Percentiles rank a stretch among this genome's conserved stretches.
phyloP scores from a whole-genome alignment of 208 protist genomes.

The Jaenimonas drosophilae region DNA sequence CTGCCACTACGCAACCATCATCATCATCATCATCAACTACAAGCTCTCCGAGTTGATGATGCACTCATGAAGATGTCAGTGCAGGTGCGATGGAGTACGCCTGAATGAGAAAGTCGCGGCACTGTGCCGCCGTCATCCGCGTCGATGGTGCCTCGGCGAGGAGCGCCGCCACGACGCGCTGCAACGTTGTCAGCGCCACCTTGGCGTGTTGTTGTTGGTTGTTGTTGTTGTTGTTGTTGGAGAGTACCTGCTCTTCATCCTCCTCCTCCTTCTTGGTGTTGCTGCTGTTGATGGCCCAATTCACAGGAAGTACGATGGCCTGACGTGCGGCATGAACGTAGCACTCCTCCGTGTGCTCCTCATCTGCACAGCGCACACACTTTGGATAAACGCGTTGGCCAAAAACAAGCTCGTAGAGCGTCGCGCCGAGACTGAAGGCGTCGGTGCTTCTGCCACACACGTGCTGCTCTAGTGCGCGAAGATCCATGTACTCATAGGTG shows the following conservation, averaged over 20 bases:
- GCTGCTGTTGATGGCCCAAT: background rate
- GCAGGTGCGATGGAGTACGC: constrained; percentile 32
- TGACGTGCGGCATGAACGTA: constrained; percentile 48
- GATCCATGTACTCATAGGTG: constrained; percentile 87
- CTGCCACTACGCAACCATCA: too few species aligned
- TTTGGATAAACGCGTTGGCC: constrained; percentile 57
- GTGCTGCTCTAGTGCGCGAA: constrained; percentile 45
- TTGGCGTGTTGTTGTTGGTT: background rate
- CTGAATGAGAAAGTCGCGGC: constrained; percentile 24
- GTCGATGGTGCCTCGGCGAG: constrained; percentile 19
- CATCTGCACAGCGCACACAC: constrained; percentile 20
- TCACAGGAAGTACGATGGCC: constrained; percentile 25
- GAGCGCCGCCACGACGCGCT: constrained; percentile 36
- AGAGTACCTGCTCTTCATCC: background rate
- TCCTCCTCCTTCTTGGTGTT: background rate
- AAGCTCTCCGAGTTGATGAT: too few species aligned
- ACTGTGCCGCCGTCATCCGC: constrained; percentile 59
- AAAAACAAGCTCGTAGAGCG: constrained; percentile 69
- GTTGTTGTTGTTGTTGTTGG: background rate
- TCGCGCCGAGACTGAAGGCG: constrained; percentile 66
- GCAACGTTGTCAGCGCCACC: constrained; percentile 23
- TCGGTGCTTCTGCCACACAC: constrained; percentile 66
- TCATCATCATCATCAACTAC: too few species aligned
- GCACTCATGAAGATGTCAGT: too few species aligned
- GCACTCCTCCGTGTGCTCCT: constrained; percentile 53